A percentile compares a stretch with the other conserved stretches of the same genome.
These are phyloP conservation scores for Fusarium tjaetaba DNA, from an alignment of 2,329 filamentous ascomycete species.

Conservation along the genomic window DNA sequence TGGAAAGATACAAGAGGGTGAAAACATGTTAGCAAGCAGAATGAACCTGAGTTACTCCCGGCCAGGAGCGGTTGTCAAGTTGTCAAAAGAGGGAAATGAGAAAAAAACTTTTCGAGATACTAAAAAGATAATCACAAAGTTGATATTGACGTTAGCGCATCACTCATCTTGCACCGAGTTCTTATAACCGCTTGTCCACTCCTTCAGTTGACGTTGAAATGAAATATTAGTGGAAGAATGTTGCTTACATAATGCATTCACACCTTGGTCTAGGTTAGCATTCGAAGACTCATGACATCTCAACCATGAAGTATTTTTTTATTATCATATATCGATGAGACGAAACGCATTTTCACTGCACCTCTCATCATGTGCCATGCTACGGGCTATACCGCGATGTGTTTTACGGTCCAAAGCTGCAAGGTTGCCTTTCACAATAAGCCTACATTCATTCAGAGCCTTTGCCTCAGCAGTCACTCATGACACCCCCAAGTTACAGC, in stretches of 20 bases:
- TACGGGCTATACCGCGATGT: slow-evolving; percentile 46
- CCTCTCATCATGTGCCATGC: slow-evolving; percentile 51
- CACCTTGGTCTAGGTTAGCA: not conserved
- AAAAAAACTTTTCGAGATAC: not conserved
- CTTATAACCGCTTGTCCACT: not conserved
- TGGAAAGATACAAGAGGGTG: slow-evolving; percentile 31
- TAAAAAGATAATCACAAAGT: not conserved
- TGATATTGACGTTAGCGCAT: slow-evolving; percentile 12
- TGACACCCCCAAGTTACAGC: slow-evolving; percentile 57
- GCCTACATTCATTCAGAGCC: slow-evolving; percentile 26
- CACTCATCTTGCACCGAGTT: not conserved
- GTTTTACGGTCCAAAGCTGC: slow-evolving; percentile 34
- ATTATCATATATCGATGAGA: slow-evolving; percentile 10
- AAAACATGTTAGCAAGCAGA: slow-evolving; percentile 45
- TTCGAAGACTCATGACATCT: not conserved
- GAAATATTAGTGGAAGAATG: not conserved
- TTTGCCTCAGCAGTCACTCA: slow-evolving; percentile 37
- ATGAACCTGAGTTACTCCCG: slow-evolving; percentile 1
- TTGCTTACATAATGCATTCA: slow-evolving; percentile 34
- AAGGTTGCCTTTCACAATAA: slow-evolving; percentile 11
- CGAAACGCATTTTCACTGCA: slow-evolving; percentile 2
- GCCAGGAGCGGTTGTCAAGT: slow-evolving; percentile 3
- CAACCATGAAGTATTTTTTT: not conserved
- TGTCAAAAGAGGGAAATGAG: not conserved
- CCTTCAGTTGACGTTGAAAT: not conserved